These are phyloP conservation scores for Oryza meridionalis DNA, from an alignment of 176 grass and related monocot genomes.

Conservation along the genomic window DNA sequence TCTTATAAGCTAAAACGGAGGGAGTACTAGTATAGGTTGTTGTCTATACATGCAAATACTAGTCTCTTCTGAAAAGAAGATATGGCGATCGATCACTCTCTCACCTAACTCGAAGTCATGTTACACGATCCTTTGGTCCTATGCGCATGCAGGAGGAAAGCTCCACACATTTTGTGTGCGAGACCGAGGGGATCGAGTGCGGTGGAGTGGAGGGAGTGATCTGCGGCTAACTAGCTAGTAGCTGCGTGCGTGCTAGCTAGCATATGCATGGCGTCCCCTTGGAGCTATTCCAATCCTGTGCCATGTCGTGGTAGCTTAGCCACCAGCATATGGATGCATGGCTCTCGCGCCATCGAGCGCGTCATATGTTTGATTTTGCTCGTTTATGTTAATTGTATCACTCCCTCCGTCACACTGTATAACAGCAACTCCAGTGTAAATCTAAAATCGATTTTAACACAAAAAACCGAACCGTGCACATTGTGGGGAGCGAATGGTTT, in stretches of 20 bases:
- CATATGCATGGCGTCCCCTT: background rate
- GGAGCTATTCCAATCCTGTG: background rate
- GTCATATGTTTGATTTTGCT: no score
- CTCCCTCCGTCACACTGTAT: no score
- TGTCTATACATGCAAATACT: background rate
- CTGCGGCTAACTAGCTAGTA: no score
- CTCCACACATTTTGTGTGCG: background rate
- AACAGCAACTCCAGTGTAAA: no score
- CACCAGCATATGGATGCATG: constrained; percentile 1
- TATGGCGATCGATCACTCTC: background rate
- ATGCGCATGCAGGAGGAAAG: background rate
- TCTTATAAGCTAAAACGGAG: no score
- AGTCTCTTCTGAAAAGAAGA: background rate
- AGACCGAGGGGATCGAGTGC: background rate
- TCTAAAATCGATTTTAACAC: no score
- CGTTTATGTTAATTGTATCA: no score
- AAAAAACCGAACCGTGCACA: no score
- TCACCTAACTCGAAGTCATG: constrained; percentile 31
- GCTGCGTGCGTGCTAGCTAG: background rate
- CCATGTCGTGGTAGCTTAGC: background rate
- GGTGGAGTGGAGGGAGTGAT: background rate
- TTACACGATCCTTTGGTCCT: constrained; percentile 35
- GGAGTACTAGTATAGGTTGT: no score
- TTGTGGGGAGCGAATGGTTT: no score
- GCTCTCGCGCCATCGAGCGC: no score